Base-by-base conservation (phyloP, 2,329 filamentous ascomycete species). In the Aureobasidium namibiae region DNA sequence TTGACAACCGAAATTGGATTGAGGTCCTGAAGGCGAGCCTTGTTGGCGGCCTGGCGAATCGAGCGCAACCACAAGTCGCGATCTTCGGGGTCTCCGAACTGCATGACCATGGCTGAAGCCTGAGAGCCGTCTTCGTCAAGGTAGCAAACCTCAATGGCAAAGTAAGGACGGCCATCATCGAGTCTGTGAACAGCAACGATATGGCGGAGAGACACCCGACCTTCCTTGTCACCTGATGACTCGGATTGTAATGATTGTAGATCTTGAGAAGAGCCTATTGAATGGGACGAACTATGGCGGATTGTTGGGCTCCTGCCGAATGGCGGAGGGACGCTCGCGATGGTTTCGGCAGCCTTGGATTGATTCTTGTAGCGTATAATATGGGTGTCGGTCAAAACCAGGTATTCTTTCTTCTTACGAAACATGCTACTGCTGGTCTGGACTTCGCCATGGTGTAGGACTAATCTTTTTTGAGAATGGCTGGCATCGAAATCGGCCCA, bases 361-460 rank as follows among this genome's bases (percentile, higher is more conserved):
- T 87, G 83, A 66, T 76, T 86, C 70, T 88, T 87, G 75, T 86
- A 88, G 13, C 86, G 80, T 58, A 88, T 73, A 59, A 89, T 73
- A 69, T 88, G 83, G 6, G 80, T 82, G 63, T 88, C 86, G 7
- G 85, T 89, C 63, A 89, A 74, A 14, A 89, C 86, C 58, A 89
- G 74, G 66, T 87, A 89, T 69, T 89, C 85, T 71, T 81, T 86
- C 74, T 85, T 87, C 73, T 87, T 88, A 68, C 85, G 78, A 72
- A 88, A 87, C 78, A 89, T 82, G 61, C 82, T 82, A 59, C 82
- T 85, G 50, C 83, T 84, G 13, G 83, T 88, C 71, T 89, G 85
- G 16, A 88, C 82, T 67, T 88, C 86, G 38, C 86, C 86, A 73
- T 88, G 82, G 63, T 85, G 80, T 38, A 88, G 71, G 21, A 88